Evolutionary conservation across 768 basidiomycete genomes (phyloP), one percentile per base, ranked within the genome.

Genomic region (Hygrocybe punicea): DNA sequence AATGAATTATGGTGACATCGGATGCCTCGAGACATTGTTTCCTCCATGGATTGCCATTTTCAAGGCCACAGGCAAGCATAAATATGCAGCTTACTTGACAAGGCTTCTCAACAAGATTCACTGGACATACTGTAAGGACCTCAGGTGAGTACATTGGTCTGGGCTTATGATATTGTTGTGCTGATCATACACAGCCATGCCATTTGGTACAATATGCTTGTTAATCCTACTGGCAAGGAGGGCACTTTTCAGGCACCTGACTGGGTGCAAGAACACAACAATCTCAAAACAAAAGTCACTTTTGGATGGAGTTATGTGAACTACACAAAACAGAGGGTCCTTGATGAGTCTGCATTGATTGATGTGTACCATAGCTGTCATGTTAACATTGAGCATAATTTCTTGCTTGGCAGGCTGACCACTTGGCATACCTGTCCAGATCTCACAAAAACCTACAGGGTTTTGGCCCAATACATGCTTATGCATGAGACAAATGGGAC

Each of bases 231-330:
- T 0, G 75, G 77, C 0, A 64, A 66, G 29, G 45, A 53, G 6
- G 62, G 64, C 2, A 56, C 58, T 0, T 80, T 71, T 35, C 59
- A 67, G 1, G 69, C 63, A 0, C 60, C 77, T 2, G 77, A 79
- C 49, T 79, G 76, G 76, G 51, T 70, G 7, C 62, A 76, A 1
- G 76, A 81, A 55, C 63, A 72, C 2, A 72, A 77, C 25, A 79
- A 80, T 55, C 66, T 78, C 1, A 76, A 70, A 16, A 76, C 67
- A 6, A 80, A 78, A 64, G 55, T 63, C 0, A 70, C 72, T 1
- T 70, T 76, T 59, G 70, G 69, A 1, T 73, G 75, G 0, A 65
- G 67, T 7, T 67, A 60, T 3, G 72, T 71, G 1, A 78, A 76
- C 55, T 63, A 65, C 11, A n/a, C n/a, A n/a, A n/a, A n/a, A n/a